These are phyloP conservation scores for Gynochthodes officinalis DNA, from an alignment of 257 asterid genomes.

Conservation along the genomic window DNA sequence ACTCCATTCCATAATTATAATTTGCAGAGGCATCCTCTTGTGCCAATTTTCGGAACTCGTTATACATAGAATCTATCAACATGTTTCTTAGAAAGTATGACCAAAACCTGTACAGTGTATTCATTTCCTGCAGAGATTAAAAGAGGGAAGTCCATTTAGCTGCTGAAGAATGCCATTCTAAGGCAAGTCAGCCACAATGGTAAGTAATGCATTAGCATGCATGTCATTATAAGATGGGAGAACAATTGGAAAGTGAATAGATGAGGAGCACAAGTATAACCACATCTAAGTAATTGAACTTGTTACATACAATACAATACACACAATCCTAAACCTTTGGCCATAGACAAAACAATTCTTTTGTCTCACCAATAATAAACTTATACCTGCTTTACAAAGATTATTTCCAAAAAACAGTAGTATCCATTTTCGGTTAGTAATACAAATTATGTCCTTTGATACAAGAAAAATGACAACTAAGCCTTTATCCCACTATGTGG, in stretches of 20 bases:
- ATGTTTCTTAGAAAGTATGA: conserved; percentile 72
- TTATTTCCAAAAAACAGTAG: background rate
- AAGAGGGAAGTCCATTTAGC: conserved; percentile 4
- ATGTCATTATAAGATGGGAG: too few species aligned
- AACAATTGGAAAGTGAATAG: background rate
- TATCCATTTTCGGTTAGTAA: background rate
- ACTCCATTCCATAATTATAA: conserved; percentile 80
- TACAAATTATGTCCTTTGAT: too few species aligned
- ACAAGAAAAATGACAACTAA: too few species aligned
- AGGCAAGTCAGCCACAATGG: background rate
- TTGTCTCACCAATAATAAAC: background rate
- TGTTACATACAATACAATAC: background rate
- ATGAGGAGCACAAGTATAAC: background rate
- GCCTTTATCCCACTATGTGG: too few species aligned
- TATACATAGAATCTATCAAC: conserved; percentile 74
- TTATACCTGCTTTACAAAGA: background rate
- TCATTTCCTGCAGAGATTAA: conserved; percentile 80
- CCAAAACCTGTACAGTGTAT: conserved; percentile 87
- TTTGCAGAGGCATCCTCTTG: conserved; percentile 85
- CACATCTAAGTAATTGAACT: background rate
- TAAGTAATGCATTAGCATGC: too few species aligned
- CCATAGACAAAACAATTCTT: background rate
- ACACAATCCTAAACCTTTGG: background rate
- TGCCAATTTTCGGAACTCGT: conserved; percentile 77
- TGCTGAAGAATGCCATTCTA: conserved; percentile 11